Evolutionary conservation across 176 grass and related monocot genomes (phyloP).

Genomic region (Aegilops umbellulata): DNA sequence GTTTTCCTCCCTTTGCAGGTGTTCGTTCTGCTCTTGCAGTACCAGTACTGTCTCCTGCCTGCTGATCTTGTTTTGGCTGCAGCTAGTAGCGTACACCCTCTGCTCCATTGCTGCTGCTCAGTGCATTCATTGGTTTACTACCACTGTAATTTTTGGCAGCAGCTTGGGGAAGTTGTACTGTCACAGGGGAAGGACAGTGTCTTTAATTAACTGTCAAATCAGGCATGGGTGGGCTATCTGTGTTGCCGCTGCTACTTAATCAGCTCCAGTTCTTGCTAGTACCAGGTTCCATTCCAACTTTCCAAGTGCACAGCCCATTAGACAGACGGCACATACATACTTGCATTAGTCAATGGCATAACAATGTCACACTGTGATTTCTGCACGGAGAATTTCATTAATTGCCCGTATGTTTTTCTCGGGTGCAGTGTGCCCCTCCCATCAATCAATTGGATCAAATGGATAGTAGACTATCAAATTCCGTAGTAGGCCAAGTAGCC

Average conservation of each 20-base stretch:
- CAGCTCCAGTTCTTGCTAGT: background rate
- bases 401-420: slow-evolving; percentile 19
- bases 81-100: no score
- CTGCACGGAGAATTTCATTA: background rate
- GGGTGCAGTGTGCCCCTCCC: background rate
- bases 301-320: background rate
- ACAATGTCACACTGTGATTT: background rate
- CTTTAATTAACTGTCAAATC: background rate
- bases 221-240: background rate
- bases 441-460: background rate
- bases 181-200: background rate
- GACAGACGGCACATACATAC: background rate
- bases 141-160: background rate
- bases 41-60: background rate
- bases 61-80: no score
- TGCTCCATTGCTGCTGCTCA: no score
- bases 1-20: background rate
- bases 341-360: slow-evolving; percentile 1
- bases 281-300: background rate
- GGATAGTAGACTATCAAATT: slow-evolving; percentile 14
- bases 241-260: background rate
- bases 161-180: background rate
- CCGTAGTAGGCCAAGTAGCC: background rate
- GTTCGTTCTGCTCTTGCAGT: background rate
- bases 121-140: background rate